Percentiles rank a stretch among this genome's conserved stretches.
Evolutionary conservation across 805 yeast genomes (phyloP).

Genomic region (Saccharomycopsis sp.): DNA sequence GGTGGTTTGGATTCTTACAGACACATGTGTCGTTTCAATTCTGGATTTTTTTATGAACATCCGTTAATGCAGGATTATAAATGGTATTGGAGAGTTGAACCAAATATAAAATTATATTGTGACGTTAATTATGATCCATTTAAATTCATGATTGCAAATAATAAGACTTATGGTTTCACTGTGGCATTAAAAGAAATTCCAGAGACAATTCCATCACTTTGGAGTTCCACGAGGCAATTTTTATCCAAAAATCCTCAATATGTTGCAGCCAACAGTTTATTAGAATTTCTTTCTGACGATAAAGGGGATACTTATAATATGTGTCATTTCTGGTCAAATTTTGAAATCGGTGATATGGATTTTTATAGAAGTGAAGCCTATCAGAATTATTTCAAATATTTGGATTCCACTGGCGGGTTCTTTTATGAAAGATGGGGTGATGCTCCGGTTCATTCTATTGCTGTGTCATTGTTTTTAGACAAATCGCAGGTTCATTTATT

Average conservation of each 20-base stretch:
- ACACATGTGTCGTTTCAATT: slow-evolving; percentile 68
- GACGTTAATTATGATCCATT: slow-evolving; percentile 53
- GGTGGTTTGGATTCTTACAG: slow-evolving; percentile 47
- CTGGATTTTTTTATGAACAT: slow-evolving; percentile 51
- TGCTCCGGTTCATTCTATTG: slow-evolving; percentile 45
- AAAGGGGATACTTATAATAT: slow-evolving; percentile 43
- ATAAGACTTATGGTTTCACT: slow-evolving; percentile 44
- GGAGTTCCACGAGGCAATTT: slow-evolving; percentile 41
- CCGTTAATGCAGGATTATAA: slow-evolving; percentile 39
- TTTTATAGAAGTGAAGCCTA: slow-evolving; percentile 44
- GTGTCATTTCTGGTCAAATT: slow-evolving; percentile 62
- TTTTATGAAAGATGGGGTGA: slow-evolving; percentile 59
- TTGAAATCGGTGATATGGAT: slow-evolving; percentile 47
- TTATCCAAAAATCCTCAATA: slow-evolving; percentile 40
- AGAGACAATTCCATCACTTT: slow-evolving; percentile 43
- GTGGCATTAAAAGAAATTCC: slow-evolving; percentile 44
- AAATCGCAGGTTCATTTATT: slow-evolving; percentile 31
- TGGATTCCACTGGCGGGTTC: slow-evolving; percentile 46
- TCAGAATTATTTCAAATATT: slow-evolving; percentile 35
- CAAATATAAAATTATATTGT: slow-evolving; percentile 48
- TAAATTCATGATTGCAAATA: slow-evolving; percentile 32
- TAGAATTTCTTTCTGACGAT: slow-evolving; percentile 37
- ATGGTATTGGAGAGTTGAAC: slow-evolving; percentile 57
- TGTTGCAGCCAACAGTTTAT: slow-evolving; percentile 39
- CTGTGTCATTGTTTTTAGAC: slow-evolving; percentile 31